Conservation (phyloP, 371 early-diverging fungal genomes). For the Lichtheimia ramosa region DNA sequence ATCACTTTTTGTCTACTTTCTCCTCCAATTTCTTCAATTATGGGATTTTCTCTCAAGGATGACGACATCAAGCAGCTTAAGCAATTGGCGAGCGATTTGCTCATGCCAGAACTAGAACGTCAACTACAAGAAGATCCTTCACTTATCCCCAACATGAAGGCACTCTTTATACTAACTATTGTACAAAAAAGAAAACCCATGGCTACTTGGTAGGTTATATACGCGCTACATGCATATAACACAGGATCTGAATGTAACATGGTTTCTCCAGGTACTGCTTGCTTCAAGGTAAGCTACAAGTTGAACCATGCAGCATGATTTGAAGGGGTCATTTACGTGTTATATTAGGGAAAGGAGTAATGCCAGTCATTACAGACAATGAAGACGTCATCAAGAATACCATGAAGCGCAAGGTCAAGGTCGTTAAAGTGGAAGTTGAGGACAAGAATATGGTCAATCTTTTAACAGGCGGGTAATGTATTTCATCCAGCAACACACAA, state of each 20-base stretch:
- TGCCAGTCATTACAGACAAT: constrained; percentile 32
- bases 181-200: constrained; percentile 31
- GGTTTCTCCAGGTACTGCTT: constrained; percentile 29
- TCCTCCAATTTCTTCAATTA: background rate
- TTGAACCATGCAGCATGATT: background rate
- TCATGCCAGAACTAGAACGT: constrained; percentile 48
- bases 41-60: background rate
- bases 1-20: background rate
- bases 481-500: background rate
- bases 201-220: constrained; percentile 34
- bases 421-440: constrained; percentile 37
- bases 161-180: constrained; percentile 41
- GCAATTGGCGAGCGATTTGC: constrained; percentile 23
- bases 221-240: background rate
- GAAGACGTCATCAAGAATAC: constrained; percentile 21
- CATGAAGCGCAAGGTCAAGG: constrained; percentile 23
- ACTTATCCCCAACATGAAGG: constrained; percentile 48
- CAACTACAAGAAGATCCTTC: constrained; percentile 35
- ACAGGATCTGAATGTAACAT: background rate
- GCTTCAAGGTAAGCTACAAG: constrained; percentile 30
- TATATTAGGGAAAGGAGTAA: constrained; percentile 23
- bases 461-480: constrained; percentile 41
- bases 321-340: background rate
- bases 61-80: constrained; percentile 4
- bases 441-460: constrained; percentile 40